Evolutionary conservation across 352 stramenopile genomes (phyloP).

Genomic region (Phytopythium montanum): DNA sequence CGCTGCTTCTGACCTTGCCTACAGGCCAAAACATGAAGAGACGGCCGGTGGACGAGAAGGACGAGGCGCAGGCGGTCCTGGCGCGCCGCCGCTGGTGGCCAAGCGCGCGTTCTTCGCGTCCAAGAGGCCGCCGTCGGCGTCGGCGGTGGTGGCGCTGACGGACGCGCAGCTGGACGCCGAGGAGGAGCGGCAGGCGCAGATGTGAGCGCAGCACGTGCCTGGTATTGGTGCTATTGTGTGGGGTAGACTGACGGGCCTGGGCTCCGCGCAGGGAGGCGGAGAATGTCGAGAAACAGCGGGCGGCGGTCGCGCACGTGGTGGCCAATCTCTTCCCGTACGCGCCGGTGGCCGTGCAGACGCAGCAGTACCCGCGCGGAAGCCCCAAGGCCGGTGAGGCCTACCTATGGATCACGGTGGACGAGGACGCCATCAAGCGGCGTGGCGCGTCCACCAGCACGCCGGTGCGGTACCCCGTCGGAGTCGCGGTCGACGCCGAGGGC

Average conservation of each 20-base stretch:
- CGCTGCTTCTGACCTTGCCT: too few relatives aligned
- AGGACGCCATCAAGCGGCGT: constrained; percentile 54
- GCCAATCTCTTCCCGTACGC: constrained; percentile 80
- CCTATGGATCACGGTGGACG: constrained; percentile 74
- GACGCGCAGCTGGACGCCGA: constrained; percentile 52
- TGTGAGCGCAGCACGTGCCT: not conserved
- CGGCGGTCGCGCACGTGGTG: constrained; percentile 59
- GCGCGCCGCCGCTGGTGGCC: not conserved
- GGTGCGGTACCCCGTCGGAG: constrained; percentile 62
- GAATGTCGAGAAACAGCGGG: constrained; percentile 38
- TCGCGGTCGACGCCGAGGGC: constrained; percentile 58
- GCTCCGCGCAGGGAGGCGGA: constrained; percentile 38
- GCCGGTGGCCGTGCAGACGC: constrained; percentile 65
- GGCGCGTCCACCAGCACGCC: constrained; percentile 30
- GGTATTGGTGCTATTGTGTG: too few relatives aligned
- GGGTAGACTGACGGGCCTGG: not conserved
- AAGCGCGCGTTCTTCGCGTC: constrained; percentile 21
- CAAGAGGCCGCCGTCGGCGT: constrained; percentile 13
- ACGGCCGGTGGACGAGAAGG: too few relatives aligned
- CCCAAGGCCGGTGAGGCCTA: constrained; percentile 62
- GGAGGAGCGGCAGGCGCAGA: constrained; percentile 43
- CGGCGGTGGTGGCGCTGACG: constrained; percentile 10
- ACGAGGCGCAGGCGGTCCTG: not conserved
- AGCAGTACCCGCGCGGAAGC: constrained; percentile 57
- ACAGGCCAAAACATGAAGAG: too few relatives aligned